Conservation (phyloP, 805 yeast genomes). For the Barnettozyma vustinii region DNA sequence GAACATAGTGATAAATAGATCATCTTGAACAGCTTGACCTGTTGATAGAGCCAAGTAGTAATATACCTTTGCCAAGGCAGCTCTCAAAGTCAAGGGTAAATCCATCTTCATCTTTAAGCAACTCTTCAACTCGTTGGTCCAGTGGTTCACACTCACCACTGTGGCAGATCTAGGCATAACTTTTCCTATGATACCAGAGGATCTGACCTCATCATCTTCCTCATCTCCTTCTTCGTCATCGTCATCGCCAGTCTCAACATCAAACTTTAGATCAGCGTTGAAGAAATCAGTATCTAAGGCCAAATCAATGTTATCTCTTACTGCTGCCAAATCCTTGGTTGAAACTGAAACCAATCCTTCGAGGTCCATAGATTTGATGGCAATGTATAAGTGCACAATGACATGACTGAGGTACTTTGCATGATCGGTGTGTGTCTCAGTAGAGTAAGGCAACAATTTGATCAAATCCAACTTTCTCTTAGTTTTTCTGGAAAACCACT, state of each 20-base stretch:
- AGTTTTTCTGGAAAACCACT: conserved; percentile 33
- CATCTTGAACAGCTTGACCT: conserved; percentile 61
- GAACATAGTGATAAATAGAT: conserved; percentile 58
- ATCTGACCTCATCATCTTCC: conserved; percentile 33
- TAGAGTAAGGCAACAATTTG: conserved; percentile 62
- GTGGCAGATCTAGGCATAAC: conserved; percentile 65
- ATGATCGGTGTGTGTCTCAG: conserved; percentile 64
- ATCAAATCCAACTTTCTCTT: conserved; percentile 29
- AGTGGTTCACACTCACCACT: conserved; percentile 67
- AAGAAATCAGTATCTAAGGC: conserved; percentile 51
- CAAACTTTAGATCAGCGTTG: conserved; percentile 32
- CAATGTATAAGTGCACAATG: conserved; percentile 72
- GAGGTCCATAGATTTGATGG: conserved; percentile 68
- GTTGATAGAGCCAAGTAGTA: conserved; percentile 66
- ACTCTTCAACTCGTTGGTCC: conserved; percentile 81
- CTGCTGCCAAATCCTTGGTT: conserved; percentile 57
- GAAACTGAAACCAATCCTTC: conserved; percentile 65
- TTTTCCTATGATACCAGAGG: conserved; percentile 47
- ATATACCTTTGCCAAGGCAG: conserved; percentile 60
- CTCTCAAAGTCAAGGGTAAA: conserved; percentile 62
- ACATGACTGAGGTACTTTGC: conserved; percentile 74
- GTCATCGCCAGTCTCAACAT: conserved; percentile 30
- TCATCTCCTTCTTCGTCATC: conserved; percentile 38
- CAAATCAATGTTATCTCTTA: conserved; percentile 37
- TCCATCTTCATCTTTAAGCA: conserved; percentile 76